Conservation (phyloP, 441 rosid genomes). For the Pelargonium hybrid region DNA sequence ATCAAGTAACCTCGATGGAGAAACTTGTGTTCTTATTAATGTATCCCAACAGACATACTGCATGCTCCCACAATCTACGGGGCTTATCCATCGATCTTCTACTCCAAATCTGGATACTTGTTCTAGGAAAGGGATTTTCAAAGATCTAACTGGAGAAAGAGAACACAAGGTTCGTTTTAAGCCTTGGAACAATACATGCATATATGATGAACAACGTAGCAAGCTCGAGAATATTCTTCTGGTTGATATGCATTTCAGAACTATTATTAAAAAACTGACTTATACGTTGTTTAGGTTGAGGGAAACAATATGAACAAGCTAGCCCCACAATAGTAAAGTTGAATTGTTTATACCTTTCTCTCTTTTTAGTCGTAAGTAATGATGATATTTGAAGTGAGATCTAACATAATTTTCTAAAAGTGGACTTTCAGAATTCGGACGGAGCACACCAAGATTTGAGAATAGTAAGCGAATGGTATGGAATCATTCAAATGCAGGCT, state of each 20-base stretch:
- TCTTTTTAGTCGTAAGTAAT: neutral
- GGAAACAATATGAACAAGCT: neutral
- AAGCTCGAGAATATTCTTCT: neutral
- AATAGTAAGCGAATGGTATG: neutral
- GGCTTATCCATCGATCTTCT: neutral
- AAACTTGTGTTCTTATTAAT: neutral
- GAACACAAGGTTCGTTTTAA: neutral
- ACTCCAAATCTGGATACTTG: neutral
- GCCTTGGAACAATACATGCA: neutral
- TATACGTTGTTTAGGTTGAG: neutral
- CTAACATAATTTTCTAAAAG: neutral
- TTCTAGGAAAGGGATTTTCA: neutral
- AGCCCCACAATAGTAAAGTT: neutral
- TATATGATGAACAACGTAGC: neutral
- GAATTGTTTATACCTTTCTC: neutral
- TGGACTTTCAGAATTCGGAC: no score
- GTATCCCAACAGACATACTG: neutral
- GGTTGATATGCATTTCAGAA: neutral
- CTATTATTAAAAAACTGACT: neutral
- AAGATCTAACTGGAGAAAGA: neutral
- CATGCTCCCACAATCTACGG: neutral
- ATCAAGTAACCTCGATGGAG: neutral
- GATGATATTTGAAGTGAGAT: neutral
- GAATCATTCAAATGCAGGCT: neutral
- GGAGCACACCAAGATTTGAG: neutral